Evolutionary conservation across 805 yeast species (phyloP).

Genomic region (Wickerhamomyces chaumierensis): DNA sequence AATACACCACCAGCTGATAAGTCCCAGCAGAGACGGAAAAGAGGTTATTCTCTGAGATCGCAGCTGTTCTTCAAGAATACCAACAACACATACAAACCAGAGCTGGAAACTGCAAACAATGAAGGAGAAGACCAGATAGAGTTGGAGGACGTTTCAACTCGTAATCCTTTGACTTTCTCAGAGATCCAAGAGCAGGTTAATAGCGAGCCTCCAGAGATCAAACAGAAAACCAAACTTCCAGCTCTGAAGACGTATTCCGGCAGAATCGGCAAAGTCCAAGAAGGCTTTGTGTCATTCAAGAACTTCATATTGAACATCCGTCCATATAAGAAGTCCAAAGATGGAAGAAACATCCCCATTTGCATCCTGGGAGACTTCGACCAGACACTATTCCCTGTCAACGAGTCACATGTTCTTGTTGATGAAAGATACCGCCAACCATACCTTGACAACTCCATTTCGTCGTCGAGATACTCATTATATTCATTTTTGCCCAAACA

Average conservation of each 20-base stretch:
- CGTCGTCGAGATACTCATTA: slow-evolving; percentile 78
- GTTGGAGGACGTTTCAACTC: too few relatives aligned
- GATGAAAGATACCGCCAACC: slow-evolving; percentile 64
- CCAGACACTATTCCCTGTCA: slow-evolving; percentile 20
- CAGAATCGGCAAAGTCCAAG: slow-evolving; percentile 12
- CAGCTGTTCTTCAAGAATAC: slow-evolving; percentile 44
- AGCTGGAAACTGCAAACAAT: slow-evolving; percentile 20
- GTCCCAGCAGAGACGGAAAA: slow-evolving; percentile 26
- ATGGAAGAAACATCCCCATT: slow-evolving; percentile 73
- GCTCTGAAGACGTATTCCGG: slow-evolving; percentile 12
- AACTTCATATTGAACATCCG: slow-evolving; percentile 34
- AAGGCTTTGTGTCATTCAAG: slow-evolving; percentile 14
- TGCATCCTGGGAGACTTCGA: slow-evolving; percentile 28
- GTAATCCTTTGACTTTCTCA: neutral
- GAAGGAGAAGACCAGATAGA: slow-evolving; percentile 1
- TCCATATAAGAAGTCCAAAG: slow-evolving; percentile 39
- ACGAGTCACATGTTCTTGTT: slow-evolving; percentile 27
- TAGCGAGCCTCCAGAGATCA: slow-evolving; percentile 13
- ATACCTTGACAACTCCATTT: slow-evolving; percentile 57
- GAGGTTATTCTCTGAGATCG: slow-evolving; percentile 59
- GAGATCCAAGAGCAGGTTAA: neutral
- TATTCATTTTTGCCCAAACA: slow-evolving; percentile 83
- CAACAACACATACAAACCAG: neutral
- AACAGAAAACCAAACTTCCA: slow-evolving; percentile 12
- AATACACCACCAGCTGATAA: neutral